These are phyloP conservation scores for Phylloporus sp. DNA, from an alignment of 768 basidiomycete species.

Conservation along the genomic window DNA sequence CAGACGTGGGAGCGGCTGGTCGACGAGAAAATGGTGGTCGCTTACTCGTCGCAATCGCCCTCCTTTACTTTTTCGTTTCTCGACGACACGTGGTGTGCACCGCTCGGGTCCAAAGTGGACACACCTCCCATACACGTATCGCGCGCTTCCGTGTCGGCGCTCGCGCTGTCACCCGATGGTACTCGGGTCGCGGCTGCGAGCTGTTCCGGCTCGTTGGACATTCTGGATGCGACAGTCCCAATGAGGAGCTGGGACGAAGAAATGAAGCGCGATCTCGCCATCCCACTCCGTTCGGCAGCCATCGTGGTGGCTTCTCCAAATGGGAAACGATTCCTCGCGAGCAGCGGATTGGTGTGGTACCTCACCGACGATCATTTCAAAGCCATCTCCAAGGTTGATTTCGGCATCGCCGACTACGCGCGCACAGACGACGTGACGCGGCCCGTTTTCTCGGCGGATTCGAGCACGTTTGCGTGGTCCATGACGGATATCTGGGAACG, in stretches of 20 bases:
- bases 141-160: neutral
- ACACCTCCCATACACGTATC: neutral
- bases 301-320: constrained; percentile 5
- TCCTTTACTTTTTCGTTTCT: constrained; percentile 5
- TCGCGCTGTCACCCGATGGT: constrained; percentile 19
- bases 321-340: constrained; percentile 7
- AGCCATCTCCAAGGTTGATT: constrained; percentile 8
- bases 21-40: neutral
- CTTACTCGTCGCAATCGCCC: neutral
- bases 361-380: neutral
- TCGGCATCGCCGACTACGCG: neutral
- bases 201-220: constrained; percentile 1
- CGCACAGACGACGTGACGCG: neutral
- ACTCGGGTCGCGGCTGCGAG: constrained; percentile 11
- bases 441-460: constrained; percentile 7
- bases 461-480: constrained; percentile 5
- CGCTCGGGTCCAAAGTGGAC: neutral
- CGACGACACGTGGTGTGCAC: neutral
- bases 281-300: neutral
- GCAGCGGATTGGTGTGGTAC: neutral
- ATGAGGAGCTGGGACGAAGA: constrained; percentile 7
- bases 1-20: neutral
- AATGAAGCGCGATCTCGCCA: neutral
- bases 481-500: constrained; percentile 3
- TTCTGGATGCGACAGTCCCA: constrained; percentile 6